phyloP scores from a whole-genome alignment of 192 early-diverging fungal genomes.

The Gaertneriomyces sp. region DNA sequence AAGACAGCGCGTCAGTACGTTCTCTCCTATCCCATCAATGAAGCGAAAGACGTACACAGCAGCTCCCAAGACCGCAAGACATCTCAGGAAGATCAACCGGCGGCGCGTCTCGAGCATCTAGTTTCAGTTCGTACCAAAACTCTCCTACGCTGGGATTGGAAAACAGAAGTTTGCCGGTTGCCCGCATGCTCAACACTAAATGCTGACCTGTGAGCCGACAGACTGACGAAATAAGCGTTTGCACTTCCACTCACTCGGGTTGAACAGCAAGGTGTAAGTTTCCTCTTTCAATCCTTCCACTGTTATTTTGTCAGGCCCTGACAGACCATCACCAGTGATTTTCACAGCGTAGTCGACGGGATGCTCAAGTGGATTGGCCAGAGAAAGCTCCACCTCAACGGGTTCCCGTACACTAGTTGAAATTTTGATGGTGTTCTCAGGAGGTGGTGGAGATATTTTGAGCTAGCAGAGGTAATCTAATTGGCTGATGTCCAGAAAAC shows the following conservation, averaged over 20 bases:
- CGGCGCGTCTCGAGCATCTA: slow-evolving; percentile 41
- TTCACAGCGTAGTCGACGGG: slow-evolving; percentile 26
- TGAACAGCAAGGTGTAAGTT: slow-evolving; percentile 36
- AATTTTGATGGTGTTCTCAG: slow-evolving; percentile 33
- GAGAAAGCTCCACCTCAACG: slow-evolving; percentile 30
- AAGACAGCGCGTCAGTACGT: not conserved
- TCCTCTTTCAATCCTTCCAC: slow-evolving; percentile 30
- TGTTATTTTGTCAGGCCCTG: slow-evolving; percentile 20
- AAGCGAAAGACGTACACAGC: slow-evolving; percentile 20
- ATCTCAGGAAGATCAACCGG: slow-evolving; percentile 34
- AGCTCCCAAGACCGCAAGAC: slow-evolving; percentile 47
- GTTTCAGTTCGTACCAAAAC: slow-evolving; percentile 48
- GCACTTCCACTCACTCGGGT: slow-evolving; percentile 36
- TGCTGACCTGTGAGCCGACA: not conserved
- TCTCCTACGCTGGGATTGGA: slow-evolving; percentile 43
- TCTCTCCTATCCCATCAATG: not conserved
- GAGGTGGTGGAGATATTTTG: slow-evolving; percentile 29
- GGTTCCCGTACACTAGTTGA: slow-evolving; percentile 31
- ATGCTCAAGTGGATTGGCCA: slow-evolving; percentile 41
- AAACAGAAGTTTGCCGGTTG: slow-evolving; percentile 38
- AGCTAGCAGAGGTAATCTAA: slow-evolving; percentile 3
- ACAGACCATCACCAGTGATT: slow-evolving; percentile 35
- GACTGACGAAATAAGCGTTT: not conserved
- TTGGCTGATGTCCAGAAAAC: not conserved
- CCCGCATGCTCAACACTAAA: slow-evolving; percentile 29